These are phyloP conservation scores for Ganoderma lingzhi DNA, from an alignment of 1,284 basidiomycete species.

Conservation along the genomic window DNA sequence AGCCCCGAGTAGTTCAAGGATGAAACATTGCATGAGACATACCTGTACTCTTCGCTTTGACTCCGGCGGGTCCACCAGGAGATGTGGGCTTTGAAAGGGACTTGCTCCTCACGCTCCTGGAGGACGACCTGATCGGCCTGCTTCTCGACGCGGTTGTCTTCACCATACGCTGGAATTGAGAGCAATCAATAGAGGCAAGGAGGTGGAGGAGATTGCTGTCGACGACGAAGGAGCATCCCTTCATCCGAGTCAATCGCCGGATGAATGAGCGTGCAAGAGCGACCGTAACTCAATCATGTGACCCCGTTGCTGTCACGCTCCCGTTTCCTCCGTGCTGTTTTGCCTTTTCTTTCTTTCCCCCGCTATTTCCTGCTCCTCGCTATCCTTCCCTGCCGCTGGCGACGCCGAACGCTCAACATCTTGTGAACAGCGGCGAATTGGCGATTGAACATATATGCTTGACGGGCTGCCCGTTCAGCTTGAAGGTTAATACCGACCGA, in stretches of 20 bases:
- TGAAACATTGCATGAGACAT: background rate
- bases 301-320: conserved; percentile 7
- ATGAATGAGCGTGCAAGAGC: background rate
- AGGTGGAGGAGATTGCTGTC: conserved; percentile 3
- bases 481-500: background rate
- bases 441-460: background rate
- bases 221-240: background rate
- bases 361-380: background rate
- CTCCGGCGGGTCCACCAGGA: background rate
- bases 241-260: background rate
- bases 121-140: background rate
- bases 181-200: background rate
- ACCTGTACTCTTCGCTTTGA: background rate
- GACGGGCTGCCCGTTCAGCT: background rate
- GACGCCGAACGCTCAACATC: too few species aligned
- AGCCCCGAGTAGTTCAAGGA: background rate
- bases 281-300: conserved; percentile 12
- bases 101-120: background rate
- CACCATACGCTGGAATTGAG: conserved; percentile 2
- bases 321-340: background rate
- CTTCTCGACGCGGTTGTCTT: conserved; percentile 4
- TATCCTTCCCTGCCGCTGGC: background rate
- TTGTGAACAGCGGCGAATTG: too few species aligned
- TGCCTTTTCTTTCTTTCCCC: background rate
- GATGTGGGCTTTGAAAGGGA: background rate